Conservation (phyloP, 73 alveolate species). For the Tetrahymena malaccensis region DNA sequence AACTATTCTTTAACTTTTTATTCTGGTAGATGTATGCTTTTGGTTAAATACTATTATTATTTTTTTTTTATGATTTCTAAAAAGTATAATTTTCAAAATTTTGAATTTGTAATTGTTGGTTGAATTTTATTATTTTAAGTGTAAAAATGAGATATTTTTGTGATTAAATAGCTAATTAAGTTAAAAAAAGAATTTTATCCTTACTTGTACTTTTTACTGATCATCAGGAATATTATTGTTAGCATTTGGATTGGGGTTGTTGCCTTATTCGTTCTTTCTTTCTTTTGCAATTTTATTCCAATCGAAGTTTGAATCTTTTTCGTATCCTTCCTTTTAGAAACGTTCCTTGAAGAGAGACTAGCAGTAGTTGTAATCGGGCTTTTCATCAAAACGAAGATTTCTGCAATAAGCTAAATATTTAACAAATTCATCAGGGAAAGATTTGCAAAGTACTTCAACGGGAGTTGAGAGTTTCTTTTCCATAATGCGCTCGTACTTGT, state of each 20-base stretch:
- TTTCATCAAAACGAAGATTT: slow-evolving; percentile 74
- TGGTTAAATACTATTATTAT: no score
- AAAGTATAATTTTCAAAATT: no score
- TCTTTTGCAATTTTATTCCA: slow-evolving; percentile 39
- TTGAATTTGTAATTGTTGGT: not conserved
- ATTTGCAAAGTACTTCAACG: slow-evolving; percentile 61
- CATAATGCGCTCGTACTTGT: slow-evolving; percentile 62
- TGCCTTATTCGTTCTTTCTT: not conserved
- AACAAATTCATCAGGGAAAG: slow-evolving; percentile 68
- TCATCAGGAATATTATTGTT: not conserved
- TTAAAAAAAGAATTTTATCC: not conserved
- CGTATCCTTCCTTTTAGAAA: slow-evolving; percentile 37
- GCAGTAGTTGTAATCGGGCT: slow-evolving; percentile 73
- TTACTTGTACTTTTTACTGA: not conserved
- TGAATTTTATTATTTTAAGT: not conserved
- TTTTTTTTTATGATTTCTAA: no score
- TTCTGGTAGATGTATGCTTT: not conserved
- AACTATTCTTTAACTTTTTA: not conserved
- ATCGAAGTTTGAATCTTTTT: slow-evolving; percentile 66
- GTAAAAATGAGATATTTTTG: not conserved
- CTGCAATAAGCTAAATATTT: slow-evolving; percentile 68
- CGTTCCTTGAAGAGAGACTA: slow-evolving; percentile 58
- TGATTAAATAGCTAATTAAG: no score
- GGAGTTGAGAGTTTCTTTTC: slow-evolving; percentile 62
- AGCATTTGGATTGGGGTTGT: not conserved